phyloP scores from a whole-genome alignment of 2,329 filamentous ascomycete species.

The Pseudocercospora musae region DNA sequence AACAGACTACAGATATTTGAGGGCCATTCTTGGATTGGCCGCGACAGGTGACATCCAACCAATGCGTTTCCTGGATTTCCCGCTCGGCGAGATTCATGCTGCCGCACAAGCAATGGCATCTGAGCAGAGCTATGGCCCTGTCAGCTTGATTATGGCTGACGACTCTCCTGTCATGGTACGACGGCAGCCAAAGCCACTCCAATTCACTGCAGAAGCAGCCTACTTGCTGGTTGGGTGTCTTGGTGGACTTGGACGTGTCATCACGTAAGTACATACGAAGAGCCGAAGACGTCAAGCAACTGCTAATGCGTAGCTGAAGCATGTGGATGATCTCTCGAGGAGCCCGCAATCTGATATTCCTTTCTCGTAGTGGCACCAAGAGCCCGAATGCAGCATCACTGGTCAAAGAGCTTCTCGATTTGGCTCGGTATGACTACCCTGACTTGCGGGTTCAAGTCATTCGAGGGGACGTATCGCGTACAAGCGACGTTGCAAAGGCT shows the following conservation, averaged over 20 bases:
- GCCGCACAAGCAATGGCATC: neutral
- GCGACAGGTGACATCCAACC: neutral
- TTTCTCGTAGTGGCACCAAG: neutral
- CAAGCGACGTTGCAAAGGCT: neutral
- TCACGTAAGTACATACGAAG: neutral
- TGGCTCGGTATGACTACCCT: neutral
- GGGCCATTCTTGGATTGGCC: neutral
- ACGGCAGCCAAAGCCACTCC: neutral
- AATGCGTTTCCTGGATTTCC: neutral
- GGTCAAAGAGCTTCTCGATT: neutral
- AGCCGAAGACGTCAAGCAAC: neutral
- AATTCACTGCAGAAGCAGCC: neutral
- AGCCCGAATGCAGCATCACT: neutral
- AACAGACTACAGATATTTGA: neutral
- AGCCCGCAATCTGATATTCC: neutral
- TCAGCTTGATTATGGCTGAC: neutral
- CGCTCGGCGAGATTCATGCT: neutral
- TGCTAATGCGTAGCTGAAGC: neutral
- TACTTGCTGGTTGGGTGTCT: neutral
- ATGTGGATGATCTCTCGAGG: neutral
- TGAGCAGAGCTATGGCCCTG: neutral
- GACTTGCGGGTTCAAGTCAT: neutral
- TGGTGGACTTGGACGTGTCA: neutral
- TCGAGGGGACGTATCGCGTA: neutral
- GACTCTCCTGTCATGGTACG: neutral